These are phyloP conservation scores for Protostelium mycophagum DNA, from an alignment of 78 protist genomes.

Conservation along the genomic window DNA sequence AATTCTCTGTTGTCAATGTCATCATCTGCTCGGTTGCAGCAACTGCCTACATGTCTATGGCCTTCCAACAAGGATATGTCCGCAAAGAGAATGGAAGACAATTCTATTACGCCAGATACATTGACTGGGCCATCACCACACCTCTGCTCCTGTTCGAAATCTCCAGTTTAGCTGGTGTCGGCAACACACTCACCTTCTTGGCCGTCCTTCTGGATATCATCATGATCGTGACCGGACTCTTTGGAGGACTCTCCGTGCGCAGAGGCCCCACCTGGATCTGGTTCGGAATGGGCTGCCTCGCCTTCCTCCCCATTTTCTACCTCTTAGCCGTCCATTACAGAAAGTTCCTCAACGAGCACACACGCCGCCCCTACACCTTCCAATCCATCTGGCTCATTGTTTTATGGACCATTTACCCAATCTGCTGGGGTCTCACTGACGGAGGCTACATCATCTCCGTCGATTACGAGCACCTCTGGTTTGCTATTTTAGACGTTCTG, in stretches of 20 bases:
- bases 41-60: neutral
- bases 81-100: neutral
- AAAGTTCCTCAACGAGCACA: neutral
- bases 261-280: constrained; percentile 1
- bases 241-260: neutral
- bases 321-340: neutral
- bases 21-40: neutral
- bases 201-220: neutral
- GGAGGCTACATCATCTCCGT: neutral
- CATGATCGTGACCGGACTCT: neutral
- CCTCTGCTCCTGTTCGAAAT: neutral
- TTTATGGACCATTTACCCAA: neutral
- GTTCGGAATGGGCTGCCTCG: neutral
- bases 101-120: neutral
- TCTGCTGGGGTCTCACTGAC: neutral
- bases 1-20: neutral
- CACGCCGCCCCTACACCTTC: neutral
- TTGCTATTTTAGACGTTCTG: neutral
- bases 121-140: neutral
- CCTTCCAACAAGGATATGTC: neutral
- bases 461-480: neutral
- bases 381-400: neutral
- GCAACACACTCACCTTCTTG: neutral
- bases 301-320: neutral
- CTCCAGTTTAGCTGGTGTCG: neutral